phyloP scores from a whole-genome alignment of 148 eudicot genomes.

The Persicaria tinctoria region DNA sequence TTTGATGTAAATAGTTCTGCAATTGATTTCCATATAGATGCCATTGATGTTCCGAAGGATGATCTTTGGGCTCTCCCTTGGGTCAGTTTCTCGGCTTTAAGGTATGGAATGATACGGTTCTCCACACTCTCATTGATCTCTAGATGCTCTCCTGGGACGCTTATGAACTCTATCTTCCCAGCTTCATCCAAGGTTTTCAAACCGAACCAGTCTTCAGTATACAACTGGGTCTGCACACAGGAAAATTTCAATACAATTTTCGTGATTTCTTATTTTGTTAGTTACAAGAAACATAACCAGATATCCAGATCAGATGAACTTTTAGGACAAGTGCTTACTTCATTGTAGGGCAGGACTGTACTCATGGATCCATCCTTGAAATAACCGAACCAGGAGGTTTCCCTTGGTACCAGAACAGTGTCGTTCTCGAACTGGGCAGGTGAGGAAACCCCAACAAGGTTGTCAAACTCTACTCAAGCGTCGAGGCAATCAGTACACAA shows the following conservation, averaged over 20 bases:
- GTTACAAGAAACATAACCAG: not conserved
- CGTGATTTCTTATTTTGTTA: not conserved
- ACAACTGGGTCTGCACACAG: slow-evolving; percentile 41
- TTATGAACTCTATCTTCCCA: slow-evolving; percentile 39
- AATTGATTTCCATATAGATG: not conserved
- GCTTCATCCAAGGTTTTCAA: slow-evolving; percentile 44
- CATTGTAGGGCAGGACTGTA: slow-evolving; percentile 35
- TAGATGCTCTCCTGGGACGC: slow-evolving; percentile 32
- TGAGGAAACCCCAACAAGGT: not conserved
- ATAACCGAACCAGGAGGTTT: slow-evolving; percentile 55
- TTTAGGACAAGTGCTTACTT: slow-evolving; percentile 22
- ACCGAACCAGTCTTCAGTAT: slow-evolving; percentile 61
- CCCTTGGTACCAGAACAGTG: slow-evolving; percentile 43
- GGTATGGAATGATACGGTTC: slow-evolving; percentile 27
- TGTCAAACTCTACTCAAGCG: not conserved
- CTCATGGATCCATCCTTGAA: slow-evolving; percentile 37
- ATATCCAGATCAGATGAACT: not conserved
- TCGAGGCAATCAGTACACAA: not conserved
- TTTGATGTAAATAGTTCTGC: not conserved
- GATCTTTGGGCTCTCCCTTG: not conserved
- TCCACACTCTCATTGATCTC: slow-evolving; percentile 22
- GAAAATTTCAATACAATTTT: not conserved
- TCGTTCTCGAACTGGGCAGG: slow-evolving; percentile 37
- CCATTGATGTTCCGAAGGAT: not conserved
- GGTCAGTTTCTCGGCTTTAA: slow-evolving; percentile 3